Evolutionary conservation across 176 grass and related monocot genomes (phyloP).

Genomic region (Saccharum officinarum): DNA sequence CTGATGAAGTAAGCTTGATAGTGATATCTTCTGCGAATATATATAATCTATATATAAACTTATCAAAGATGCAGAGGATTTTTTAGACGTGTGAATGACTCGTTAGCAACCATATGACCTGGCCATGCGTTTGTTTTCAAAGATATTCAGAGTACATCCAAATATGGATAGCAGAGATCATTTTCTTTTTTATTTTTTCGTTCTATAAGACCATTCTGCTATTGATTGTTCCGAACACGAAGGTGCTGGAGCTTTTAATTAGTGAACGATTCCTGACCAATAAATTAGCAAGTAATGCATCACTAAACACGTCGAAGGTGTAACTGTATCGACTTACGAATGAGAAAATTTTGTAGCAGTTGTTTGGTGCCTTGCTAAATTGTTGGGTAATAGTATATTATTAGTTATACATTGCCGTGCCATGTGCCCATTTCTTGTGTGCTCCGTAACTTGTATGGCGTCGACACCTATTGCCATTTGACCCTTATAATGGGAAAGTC

Average conservation of each 20-base stretch:
- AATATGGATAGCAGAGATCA: slow-evolving; percentile 11
- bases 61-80: slow-evolving; percentile 25
- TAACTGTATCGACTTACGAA: neutral
- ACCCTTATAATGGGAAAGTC: neutral
- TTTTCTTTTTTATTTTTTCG: neutral
- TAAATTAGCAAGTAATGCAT: slow-evolving; percentile 6
- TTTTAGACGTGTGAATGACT: slow-evolving; percentile 22
- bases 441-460: neutral
- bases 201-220: neutral
- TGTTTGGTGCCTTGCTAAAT: neutral
- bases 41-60: slow-evolving; percentile 28
- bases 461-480: neutral
- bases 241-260: slow-evolving; percentile 7
- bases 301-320: neutral
- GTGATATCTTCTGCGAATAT: neutral
- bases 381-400: neutral
- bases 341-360: neutral
- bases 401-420: neutral
- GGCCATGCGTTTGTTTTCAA: neutral
- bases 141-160: neutral
- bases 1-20: slow-evolving; percentile 15
- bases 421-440: slow-evolving; percentile 3
- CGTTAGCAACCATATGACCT: neutral
- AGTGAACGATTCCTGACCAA: neutral
- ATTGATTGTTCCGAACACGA: slow-evolving; percentile 11